phyloP scores from a whole-genome alignment of 495 filamentous ascomycete genomes.

The Hypoxylon trugodes region DNA sequence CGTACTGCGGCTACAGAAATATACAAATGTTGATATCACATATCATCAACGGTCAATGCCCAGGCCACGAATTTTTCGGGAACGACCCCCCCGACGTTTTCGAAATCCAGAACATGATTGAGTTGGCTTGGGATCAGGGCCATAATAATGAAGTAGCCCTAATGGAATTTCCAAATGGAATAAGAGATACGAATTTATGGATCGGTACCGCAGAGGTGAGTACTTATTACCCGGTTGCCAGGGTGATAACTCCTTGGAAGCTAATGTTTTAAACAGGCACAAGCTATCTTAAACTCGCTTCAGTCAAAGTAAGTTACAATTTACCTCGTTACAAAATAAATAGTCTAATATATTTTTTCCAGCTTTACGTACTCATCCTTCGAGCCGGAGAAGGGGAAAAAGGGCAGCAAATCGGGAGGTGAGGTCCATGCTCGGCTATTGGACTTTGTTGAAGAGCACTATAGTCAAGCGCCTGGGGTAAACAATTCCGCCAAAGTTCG shows the following conservation, averaged over 20 bases:
- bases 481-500: conserved; percentile 62
- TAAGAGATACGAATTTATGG: too few species aligned
- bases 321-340: too few species aligned
- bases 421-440: conserved; percentile 59
- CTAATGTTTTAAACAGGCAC: too few species aligned
- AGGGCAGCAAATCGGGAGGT: background rate
- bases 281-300: too few species aligned
- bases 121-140: conserved; percentile 89
- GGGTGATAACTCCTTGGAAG: too few species aligned
- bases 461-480: conserved; percentile 57
- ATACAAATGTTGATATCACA: conserved; percentile 94
- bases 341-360: too few species aligned
- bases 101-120: conserved; percentile 86
- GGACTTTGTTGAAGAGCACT: conserved; percentile 76
- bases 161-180: too few species aligned
- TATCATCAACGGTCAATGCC: conserved; percentile 65
- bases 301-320: too few species aligned
- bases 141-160: too few species aligned
- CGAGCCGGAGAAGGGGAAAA: too few species aligned
- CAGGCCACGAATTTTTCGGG: conserved; percentile 67
- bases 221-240: too few species aligned
- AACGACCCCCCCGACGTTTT: conserved; percentile 78
- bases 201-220: conserved; percentile 92
- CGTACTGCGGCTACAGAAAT: conserved; percentile 98
- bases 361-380: too few species aligned